Conservation (phyloP, 495 filamentous ascomycete genomes). For the Platismatia glauca region DNA sequence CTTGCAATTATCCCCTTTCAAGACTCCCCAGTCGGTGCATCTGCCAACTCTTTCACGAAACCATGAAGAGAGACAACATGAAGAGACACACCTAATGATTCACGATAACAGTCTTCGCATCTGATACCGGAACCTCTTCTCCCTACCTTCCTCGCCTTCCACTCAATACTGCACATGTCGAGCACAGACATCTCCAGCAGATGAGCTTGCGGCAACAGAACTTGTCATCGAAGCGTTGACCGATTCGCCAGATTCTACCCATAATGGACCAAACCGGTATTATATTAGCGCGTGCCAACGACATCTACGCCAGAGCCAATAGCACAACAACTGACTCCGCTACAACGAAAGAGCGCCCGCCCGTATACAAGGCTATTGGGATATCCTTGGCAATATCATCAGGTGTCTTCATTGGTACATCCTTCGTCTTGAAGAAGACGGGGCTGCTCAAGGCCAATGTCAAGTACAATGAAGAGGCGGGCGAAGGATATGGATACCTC, state of each 20-base stretch:
- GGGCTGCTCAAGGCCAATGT: constrained; percentile 86
- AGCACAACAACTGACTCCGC: constrained; percentile 12
- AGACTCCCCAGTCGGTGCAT: neutral
- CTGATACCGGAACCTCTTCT: neutral
- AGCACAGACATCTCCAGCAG: neutral
- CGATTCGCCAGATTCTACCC: neutral
- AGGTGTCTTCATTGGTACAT: constrained; percentile 87
- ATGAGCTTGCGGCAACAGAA: neutral
- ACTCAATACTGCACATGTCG: neutral
- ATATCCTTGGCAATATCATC: constrained; percentile 80
- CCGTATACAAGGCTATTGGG: constrained; percentile 77
- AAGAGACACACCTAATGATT: neutral
- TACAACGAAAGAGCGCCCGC: constrained; percentile 34
- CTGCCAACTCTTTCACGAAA: neutral
- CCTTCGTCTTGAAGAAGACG: constrained; percentile 92
- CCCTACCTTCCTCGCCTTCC: neutral
- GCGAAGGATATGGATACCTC: constrained; percentile 95
- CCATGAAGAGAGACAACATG: neutral
- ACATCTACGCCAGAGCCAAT: constrained; percentile 41
- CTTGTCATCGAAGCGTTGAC: neutral
- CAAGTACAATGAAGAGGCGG: constrained; percentile 93
- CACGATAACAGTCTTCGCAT: neutral
- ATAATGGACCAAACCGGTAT: constrained; percentile 42
- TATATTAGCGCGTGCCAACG: constrained; percentile 36
- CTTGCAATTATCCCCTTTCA: neutral